Conservation (phyloP, 2,329 filamentous ascomycete genomes). For the Ceratocystis albifundus region DNA sequence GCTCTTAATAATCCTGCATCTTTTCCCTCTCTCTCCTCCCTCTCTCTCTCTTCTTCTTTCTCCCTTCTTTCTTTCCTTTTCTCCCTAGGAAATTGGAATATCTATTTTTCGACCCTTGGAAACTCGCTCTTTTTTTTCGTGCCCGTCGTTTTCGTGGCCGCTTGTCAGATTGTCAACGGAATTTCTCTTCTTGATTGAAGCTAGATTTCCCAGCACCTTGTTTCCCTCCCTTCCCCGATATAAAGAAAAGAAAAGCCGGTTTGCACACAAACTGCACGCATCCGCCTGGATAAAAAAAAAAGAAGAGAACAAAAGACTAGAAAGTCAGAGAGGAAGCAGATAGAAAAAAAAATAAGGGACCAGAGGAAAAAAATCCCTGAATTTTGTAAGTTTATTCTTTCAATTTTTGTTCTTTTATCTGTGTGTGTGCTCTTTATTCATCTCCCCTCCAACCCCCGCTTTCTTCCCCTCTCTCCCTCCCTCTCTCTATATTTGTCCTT, state of each 20-base stretch:
- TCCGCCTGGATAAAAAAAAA: not conserved
- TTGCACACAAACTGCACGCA: not conserved
- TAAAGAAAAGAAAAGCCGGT: not conserved
- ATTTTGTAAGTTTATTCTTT: slow-evolving; percentile 5
- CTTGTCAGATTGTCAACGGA: slow-evolving; percentile 1
- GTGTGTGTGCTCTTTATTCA: not conserved
- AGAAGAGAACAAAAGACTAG: not conserved
- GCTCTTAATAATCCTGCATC: not conserved
- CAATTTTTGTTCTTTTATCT: not conserved
- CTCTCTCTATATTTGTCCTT: not conserved
- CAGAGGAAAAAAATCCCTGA: not conserved
- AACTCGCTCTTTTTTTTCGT: no score
- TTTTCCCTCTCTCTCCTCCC: slow-evolving; percentile 4
- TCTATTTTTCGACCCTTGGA: slow-evolving; percentile 8
- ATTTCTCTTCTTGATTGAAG: slow-evolving; percentile 20
- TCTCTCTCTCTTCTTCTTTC: not conserved
- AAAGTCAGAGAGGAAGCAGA: no score
- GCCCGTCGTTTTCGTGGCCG: no score
- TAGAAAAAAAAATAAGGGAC: not conserved
- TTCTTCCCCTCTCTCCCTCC: not conserved
- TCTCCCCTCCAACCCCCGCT: no score
- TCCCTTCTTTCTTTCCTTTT: slow-evolving; percentile 14
- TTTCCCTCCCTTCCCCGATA: not conserved
- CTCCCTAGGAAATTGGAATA: not conserved
- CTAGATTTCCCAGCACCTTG: slow-evolving; percentile 6